phyloP scores from a whole-genome alignment of 2,329 filamentous ascomycete genomes.

The Chaetomiaceae sp. region DNA sequence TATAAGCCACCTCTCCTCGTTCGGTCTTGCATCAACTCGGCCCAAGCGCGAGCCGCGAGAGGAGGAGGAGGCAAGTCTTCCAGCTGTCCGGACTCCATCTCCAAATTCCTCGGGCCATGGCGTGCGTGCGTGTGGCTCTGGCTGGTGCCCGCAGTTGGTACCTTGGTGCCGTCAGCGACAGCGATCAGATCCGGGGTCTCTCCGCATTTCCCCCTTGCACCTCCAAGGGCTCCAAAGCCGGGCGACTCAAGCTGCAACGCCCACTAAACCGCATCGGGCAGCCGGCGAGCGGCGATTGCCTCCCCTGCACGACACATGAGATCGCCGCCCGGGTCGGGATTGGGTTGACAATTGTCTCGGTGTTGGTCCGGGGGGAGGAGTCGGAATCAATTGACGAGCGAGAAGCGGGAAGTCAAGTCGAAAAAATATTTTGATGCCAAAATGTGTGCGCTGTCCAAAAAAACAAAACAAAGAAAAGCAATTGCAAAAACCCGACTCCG shows the following conservation, averaged over 20 bases:
- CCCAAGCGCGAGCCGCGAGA: not conserved
- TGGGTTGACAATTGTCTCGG: no score
- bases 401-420: no score
- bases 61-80: conserved; percentile 2
- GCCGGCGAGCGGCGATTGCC: not conserved
- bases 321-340: not conserved
- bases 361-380: no score
- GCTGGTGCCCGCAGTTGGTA: no score
- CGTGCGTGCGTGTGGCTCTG: not conserved
- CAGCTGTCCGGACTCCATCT: conserved; percentile 20
- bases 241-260: not conserved
- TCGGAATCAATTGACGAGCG: no score
- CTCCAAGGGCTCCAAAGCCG: no score
- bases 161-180: no score
- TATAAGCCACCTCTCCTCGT: not conserved
- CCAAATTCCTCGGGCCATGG: conserved; percentile 14
- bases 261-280: conserved; percentile 4
- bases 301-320: not conserved
- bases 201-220: conserved; percentile 8
- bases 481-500: no score
- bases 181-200: not conserved
- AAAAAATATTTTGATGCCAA: no score
- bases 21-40: not conserved
- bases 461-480: no score
- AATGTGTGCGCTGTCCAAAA: no score